Evolutionary conservation across 2,329 filamentous ascomycete species (phyloP).

Genomic region (Pochonia chlamydosporia): DNA sequence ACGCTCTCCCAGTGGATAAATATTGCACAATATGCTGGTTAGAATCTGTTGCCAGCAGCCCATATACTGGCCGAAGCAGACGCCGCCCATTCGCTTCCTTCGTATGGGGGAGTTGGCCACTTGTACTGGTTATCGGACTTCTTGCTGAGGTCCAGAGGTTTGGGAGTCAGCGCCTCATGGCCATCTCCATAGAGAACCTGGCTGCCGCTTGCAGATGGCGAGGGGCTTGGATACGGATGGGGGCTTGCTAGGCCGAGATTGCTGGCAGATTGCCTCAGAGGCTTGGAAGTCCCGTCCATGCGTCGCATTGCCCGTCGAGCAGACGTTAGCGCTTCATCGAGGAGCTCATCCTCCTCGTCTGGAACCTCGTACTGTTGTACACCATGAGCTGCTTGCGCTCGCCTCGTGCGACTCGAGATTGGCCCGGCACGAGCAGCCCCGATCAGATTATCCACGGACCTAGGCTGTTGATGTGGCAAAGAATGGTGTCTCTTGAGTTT

Average conservation of each 20-base stretch:
- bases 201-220: constrained; percentile 80
- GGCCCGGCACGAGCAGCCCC: constrained; percentile 54
- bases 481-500: constrained; percentile 61
- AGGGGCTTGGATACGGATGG: constrained; percentile 56
- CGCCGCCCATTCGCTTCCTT: constrained; percentile 86
- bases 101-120: constrained; percentile 94
- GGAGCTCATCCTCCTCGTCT: constrained; percentile 91
- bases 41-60: constrained; percentile 62
- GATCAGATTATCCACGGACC: constrained; percentile 58
- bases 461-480: constrained; percentile 55
- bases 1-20: background rate
- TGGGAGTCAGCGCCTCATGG: constrained; percentile 56
- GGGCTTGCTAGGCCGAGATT: constrained; percentile 50
- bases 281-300: constrained; percentile 48
- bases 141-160: constrained; percentile 64
- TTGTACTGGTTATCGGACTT: constrained; percentile 54
- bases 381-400: constrained; percentile 67
- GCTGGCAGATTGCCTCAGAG: constrained; percentile 57
- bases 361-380: constrained; percentile 87
- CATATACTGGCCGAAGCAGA: constrained; percentile 78
- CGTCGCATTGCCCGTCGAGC: constrained; percentile 70
- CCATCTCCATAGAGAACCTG: constrained; percentile 66
- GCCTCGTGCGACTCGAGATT: constrained; percentile 72
- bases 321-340: constrained; percentile 81
- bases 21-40: constrained; percentile 13